Percentiles rank a stretch among this genome's conserved stretches.
Evolutionary conservation across 371 early-diverging fungal species (phyloP).

Genomic region (Coemansia sp.): DNA sequence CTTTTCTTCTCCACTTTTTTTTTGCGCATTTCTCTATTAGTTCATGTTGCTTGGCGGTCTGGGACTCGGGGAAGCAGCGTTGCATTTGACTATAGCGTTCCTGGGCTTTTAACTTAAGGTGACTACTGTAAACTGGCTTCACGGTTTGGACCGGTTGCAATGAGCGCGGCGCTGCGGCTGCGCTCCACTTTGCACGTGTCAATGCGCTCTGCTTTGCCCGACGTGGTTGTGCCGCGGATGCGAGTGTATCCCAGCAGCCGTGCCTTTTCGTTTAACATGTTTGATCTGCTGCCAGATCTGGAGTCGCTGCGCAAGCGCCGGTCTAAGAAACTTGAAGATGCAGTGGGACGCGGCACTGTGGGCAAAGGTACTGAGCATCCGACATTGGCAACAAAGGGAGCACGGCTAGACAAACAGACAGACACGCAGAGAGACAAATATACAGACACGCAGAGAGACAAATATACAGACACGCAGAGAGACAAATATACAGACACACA

Average conservation of each 20-base stretch:
- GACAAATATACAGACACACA: too few relatives aligned
- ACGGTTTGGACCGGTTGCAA: not conserved
- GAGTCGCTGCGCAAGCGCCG: slow-evolving; percentile 33
- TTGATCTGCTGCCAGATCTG: slow-evolving; percentile 45
- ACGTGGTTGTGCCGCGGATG: too few relatives aligned
- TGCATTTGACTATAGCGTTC: not conserved
- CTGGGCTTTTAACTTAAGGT: too few relatives aligned
- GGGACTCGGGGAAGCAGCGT: not conserved
- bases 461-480: too few relatives aligned
- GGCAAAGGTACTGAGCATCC: slow-evolving; percentile 20
- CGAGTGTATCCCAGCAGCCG: too few relatives aligned
- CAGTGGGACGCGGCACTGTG: slow-evolving; percentile 39
- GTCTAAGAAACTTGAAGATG: slow-evolving; percentile 29
- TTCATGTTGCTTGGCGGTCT: not conserved
- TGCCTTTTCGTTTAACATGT: slow-evolving; percentile 38
- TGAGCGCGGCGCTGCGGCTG: not conserved
- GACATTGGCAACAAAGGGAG: slow-evolving; percentile 19
- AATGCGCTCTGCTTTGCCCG: too few relatives aligned
- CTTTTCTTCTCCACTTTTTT: not conserved
- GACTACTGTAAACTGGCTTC: not conserved
- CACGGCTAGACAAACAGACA: not conserved
- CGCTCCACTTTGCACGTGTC: too few relatives aligned
- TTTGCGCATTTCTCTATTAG: not conserved
- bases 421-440: not conserved
- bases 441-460: too few relatives aligned